A percentile compares a stretch with the other conserved stretches of the same genome.
These are phyloP conservation scores for Arthroderma sp. DNA, from an alignment of 2,329 filamentous ascomycete genomes.

Conservation along the genomic window DNA sequence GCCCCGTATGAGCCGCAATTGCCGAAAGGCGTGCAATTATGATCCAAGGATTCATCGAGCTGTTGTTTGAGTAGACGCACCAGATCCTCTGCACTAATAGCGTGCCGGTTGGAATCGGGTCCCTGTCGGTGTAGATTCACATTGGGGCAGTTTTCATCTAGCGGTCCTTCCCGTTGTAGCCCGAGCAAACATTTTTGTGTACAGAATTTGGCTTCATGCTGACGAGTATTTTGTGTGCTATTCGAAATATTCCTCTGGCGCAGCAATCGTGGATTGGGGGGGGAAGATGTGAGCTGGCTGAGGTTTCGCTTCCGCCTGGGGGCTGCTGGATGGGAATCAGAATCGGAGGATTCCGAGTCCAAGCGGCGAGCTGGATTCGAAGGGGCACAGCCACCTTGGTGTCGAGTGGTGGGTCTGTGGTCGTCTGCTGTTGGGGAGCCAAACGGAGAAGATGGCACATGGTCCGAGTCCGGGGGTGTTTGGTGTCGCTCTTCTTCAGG, in stretches of 20 bases:
- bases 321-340: slow-evolving; percentile 10
- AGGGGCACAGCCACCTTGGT: slow-evolving; percentile 12
- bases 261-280: neutral
- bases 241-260: neutral
- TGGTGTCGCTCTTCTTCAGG: slow-evolving; percentile 11
- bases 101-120: neutral
- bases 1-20: slow-evolving; percentile 13
- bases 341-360: slow-evolving; percentile 8
- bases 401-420: slow-evolving; percentile 12
- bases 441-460: slow-evolving; percentile 14
- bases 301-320: slow-evolving; percentile 13
- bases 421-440: slow-evolving; percentile 4
- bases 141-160: slow-evolving; percentile 29
- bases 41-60: slow-evolving; percentile 4
- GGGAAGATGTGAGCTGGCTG: slow-evolving; percentile 14
- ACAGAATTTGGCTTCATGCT: slow-evolving; percentile 3
- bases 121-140: slow-evolving; percentile 18
- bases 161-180: slow-evolving; percentile 8
- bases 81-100: slow-evolving; percentile 4
- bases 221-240: neutral
- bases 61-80: slow-evolving; percentile 5
- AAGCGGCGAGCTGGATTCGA: neutral
- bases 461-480: slow-evolving; percentile 11
- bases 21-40: slow-evolving; percentile 9
- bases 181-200: slow-evolving; percentile 8